A percentile compares a stretch with the other conserved stretches of the same genome.
phyloP scores from a whole-genome alignment of 2,329 filamentous ascomycete species.

The Alternaria infectoria region DNA sequence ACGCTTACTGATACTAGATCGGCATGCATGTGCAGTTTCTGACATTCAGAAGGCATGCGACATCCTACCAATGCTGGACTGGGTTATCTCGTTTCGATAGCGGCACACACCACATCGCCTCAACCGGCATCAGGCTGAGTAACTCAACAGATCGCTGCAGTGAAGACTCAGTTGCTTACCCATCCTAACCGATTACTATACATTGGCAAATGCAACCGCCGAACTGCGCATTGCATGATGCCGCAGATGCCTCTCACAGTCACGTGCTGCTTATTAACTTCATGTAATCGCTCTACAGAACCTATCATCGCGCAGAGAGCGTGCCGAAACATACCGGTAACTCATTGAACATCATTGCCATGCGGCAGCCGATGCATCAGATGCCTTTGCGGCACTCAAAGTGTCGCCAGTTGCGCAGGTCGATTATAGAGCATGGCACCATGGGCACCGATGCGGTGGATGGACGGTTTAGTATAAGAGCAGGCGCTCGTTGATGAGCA shows the following conservation, averaged over 20 bases:
- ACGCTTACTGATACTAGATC: accelerated
- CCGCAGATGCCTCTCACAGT: neutral
- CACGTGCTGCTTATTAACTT: neutral
- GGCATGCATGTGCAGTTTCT: neutral
- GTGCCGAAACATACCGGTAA: neutral
- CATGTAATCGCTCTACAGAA: neutral
- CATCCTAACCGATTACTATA: neutral
- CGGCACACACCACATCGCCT: neutral
- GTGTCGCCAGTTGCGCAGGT: neutral
- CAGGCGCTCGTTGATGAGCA: neutral
- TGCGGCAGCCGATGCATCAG: neutral
- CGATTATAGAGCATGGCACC: neutral
- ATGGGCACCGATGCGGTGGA: neutral
- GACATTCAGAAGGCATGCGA: neutral
- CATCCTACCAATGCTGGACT: neutral
- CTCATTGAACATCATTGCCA: neutral
- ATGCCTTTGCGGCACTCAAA: no score
- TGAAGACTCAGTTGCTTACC: neutral
- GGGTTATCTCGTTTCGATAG: neutral
- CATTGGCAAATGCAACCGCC: neutral
- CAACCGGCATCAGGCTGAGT: neutral
- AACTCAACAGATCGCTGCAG: neutral
- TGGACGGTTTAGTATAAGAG: neutral
- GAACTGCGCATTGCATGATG: neutral
- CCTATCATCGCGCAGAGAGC: neutral